These are phyloP conservation scores for Pseudocercospora pini-densiflorae DNA, from an alignment of 2,329 filamentous ascomycete genomes.

Conservation along the genomic window DNA sequence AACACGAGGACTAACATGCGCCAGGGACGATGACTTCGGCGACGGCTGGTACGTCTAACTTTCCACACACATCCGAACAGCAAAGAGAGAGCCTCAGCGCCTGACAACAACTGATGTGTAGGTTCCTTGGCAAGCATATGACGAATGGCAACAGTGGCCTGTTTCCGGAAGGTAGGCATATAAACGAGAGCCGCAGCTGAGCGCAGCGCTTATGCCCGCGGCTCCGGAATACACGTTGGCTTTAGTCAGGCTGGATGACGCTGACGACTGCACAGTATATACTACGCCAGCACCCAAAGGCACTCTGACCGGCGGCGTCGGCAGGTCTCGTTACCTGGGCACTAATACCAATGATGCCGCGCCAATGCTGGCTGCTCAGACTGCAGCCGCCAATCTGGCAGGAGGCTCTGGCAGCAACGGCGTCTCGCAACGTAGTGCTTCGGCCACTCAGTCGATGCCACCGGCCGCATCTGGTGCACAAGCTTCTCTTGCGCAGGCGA, in stretches of 20 bases:
- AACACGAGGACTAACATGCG: conserved; percentile 13
- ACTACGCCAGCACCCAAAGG: conserved; percentile 45
- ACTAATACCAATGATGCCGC: conserved; percentile 26
- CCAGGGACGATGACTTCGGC: conserved; percentile 77
- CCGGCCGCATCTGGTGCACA: conserved; percentile 17
- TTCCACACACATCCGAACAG: conserved; percentile 9
- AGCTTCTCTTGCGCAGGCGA: conserved; percentile 25
- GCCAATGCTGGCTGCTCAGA: conserved; percentile 24
- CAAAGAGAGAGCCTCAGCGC: conserved; percentile 2
- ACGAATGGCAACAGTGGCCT: conserved; percentile 75
- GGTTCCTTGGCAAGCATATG: conserved; percentile 76
- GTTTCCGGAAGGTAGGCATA: conserved; percentile 75
- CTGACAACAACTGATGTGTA: conserved; percentile 48
- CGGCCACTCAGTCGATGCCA: conserved; percentile 20
- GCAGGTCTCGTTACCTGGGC: conserved; percentile 25
- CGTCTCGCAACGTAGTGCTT: conserved; percentile 13
- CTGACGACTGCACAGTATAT: conserved; percentile 41
- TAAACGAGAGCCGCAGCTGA: conserved; percentile 1
- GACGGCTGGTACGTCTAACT: conserved; percentile 60
- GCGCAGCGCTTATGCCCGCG: neutral
- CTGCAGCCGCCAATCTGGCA: conserved; percentile 22
- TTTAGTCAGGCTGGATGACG: conserved; percentile 1
- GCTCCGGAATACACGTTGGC: neutral
- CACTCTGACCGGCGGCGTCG: conserved; percentile 33
- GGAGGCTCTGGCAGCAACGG: conserved; percentile 9